Conservation (phyloP, 176 grass and related monocot genomes). For the Tuctoria greenei region DNA sequence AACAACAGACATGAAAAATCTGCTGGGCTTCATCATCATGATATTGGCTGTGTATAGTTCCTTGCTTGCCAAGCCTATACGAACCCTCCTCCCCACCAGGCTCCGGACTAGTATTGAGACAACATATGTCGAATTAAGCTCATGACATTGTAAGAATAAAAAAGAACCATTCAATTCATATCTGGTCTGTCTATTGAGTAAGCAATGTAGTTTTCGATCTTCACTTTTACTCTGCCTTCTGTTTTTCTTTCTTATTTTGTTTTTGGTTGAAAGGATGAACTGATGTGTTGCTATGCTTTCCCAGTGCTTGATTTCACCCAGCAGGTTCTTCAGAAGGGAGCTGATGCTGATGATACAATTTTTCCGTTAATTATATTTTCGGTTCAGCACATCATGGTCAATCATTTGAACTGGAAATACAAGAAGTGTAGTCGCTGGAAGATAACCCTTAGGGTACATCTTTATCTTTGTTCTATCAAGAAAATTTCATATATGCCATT, state of each 20-base stretch:
- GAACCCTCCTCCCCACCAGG: neutral
- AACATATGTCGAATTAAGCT: neutral
- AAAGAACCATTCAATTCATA: neutral
- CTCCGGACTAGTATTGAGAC: neutral
- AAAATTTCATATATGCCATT: neutral
- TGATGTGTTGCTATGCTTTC: constrained; percentile 41
- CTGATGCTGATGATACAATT: constrained; percentile 58
- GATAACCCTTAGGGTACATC: constrained; percentile 64
- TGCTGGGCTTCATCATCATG: neutral
- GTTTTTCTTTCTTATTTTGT: neutral
- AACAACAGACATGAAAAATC: neutral
- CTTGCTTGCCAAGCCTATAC: neutral
- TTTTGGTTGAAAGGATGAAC: constrained; percentile 19
- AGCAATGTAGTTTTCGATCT: neutral
- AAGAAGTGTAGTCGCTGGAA: constrained; percentile 68
- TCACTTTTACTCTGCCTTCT: neutral
- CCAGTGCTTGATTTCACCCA: constrained; percentile 89
- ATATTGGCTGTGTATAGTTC: neutral
- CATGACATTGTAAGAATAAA: neutral
- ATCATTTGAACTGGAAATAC: constrained; percentile 94
- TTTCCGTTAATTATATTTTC: constrained; percentile 67
- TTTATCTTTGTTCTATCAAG: neutral
- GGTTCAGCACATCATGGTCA: constrained; percentile 76
- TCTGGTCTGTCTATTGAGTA: neutral
- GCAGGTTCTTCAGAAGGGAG: constrained; percentile 75